A percentile compares a stretch with the other conserved stretches of the same genome.
Evolutionary conservation across 108 stramenopile species (phyloP).

Genomic region (Licmophora abbreviata): DNA sequence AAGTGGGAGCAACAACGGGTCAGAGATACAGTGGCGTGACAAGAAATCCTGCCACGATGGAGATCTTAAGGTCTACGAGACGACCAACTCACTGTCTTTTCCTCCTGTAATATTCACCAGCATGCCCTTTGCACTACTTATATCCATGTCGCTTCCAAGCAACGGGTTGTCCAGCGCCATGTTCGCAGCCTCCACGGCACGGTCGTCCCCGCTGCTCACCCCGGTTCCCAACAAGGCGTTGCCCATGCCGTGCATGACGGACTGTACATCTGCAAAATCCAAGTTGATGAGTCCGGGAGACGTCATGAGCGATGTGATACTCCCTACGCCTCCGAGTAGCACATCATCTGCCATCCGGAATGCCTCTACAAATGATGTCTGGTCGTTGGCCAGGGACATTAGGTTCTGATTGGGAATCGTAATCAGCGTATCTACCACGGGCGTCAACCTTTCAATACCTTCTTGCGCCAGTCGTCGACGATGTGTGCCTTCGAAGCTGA

Average conservation of each 20-base stretch:
- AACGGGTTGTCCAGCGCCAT: conserved; percentile 68
- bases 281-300: conserved; percentile 77
- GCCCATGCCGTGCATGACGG: conserved; percentile 76
- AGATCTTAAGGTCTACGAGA: too few species aligned
- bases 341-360: conserved; percentile 80
- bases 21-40: too few species aligned
- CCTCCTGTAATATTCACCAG: conserved; percentile 70
- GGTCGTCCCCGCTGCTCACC: conserved; percentile 35
- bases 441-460: conserved; percentile 40
- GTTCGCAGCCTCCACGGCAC: conserved; percentile 68
- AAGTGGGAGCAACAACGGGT: too few species aligned
- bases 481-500: conserved; percentile 71
- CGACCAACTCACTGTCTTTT: too few species aligned
- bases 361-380: conserved; percentile 65
- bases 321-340: conserved; percentile 70
- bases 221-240: conserved; percentile 81
- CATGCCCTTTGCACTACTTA: conserved; percentile 61
- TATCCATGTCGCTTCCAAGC: conserved; percentile 53
- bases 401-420: conserved; percentile 81
- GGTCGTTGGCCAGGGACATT: conserved; percentile 49
- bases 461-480: conserved; percentile 55
- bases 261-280: conserved; percentile 82
- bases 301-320: conserved; percentile 79
- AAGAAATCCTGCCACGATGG: too few species aligned
- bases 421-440: conserved; percentile 75